Percentiles rank a stretch among this genome's conserved stretches.
phyloP scores from a whole-genome alignment of 306 rosid genomes.

The Albizia julibrissin region DNA sequence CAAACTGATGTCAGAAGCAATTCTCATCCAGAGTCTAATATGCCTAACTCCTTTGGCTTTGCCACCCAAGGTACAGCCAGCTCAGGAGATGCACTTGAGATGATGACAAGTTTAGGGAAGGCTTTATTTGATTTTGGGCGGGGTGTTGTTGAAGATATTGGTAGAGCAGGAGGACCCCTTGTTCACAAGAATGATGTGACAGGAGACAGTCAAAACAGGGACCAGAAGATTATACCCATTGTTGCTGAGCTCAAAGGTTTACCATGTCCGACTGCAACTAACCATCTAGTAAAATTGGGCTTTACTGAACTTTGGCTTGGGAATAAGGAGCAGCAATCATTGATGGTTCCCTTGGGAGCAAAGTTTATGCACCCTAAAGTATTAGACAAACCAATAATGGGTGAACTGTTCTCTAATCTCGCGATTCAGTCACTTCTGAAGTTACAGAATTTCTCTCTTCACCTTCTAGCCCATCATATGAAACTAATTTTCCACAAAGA shows the following conservation, averaged over 20 bases:
- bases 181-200: constrained; percentile 48
- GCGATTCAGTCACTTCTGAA: constrained; percentile 63
- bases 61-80: constrained; percentile 64
- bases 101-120: constrained; percentile 93
- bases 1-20: constrained; percentile 49
- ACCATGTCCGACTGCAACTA: constrained; percentile 87
- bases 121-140: constrained; percentile 94
- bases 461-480: constrained; percentile 79
- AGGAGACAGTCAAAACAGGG: constrained; percentile 49
- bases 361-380: constrained; percentile 82
- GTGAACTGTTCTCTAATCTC: constrained; percentile 55
- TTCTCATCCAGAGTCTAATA: constrained; percentile 48
- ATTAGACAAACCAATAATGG: constrained; percentile 69
- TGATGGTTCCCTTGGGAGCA: constrained; percentile 79
- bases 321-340: constrained; percentile 71
- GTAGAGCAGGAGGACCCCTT: constrained; percentile 72
- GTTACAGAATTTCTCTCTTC: constrained; percentile 68
- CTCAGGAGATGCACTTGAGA: constrained; percentile 97
- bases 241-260: constrained; percentile 86
- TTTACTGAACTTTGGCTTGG: constrained; percentile 88
- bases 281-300: constrained; percentile 71
- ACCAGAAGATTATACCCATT: constrained; percentile 52
- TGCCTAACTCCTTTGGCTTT: constrained; percentile 44
- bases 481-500: constrained; percentile 70
- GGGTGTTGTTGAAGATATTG: constrained; percentile 94